phyloP scores from a whole-genome alignment of 176 grass and related monocot genomes.

The Avena eriantha region DNA sequence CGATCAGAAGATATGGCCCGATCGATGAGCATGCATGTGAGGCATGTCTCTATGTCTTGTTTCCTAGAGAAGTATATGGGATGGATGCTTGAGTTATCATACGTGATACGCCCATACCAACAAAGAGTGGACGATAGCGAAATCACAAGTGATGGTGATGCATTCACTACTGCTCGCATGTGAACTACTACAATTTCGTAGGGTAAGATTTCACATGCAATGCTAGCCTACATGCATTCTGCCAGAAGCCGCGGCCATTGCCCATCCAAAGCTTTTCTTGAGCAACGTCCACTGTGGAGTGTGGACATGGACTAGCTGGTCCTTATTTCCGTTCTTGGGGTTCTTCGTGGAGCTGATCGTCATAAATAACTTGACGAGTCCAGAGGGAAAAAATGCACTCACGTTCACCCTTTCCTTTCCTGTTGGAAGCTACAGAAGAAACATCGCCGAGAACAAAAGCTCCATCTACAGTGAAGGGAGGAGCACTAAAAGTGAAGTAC shows the following conservation, averaged over 20 bases:
- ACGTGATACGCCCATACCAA: no score
- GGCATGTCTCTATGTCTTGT: neutral
- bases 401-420: no score
- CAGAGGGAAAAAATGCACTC: no score
- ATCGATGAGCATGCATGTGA: neutral
- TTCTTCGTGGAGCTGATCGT: no score
- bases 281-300: neutral
- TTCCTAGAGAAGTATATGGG: neutral
- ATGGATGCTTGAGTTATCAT: neutral
- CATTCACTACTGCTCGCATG: slow-evolving; percentile 8
- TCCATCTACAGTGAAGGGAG: no score
- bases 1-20: neutral
- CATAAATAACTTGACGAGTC: no score
- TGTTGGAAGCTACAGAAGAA: no score
- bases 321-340: no score
- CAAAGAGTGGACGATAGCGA: neutral
- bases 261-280: neutral
- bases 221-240: neutral
- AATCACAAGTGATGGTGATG: neutral
- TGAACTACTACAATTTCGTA: neutral
- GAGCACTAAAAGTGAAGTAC: no score
- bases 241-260: neutral
- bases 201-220: neutral
- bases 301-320: no score
- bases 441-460: no score